These are phyloP conservation scores for Candida sp. DNA, from an alignment of 1,139 yeast species.

Conservation along the genomic window DNA sequence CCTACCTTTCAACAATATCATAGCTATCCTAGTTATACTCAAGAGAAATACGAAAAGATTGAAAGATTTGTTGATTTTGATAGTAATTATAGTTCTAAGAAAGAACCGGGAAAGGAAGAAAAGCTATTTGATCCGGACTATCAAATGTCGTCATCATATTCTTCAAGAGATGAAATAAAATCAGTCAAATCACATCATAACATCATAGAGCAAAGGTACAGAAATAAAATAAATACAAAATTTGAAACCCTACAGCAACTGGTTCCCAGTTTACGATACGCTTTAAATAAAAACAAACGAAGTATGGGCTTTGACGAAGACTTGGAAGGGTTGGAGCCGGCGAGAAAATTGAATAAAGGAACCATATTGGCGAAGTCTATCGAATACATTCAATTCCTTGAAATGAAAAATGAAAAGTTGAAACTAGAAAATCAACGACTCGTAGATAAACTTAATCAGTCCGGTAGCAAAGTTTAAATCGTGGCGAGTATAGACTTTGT, in stretches of 20 bases:
- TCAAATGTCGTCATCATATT: conserved; percentile 6
- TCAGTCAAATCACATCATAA: conserved; percentile 36
- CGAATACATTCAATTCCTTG: conserved; percentile 43
- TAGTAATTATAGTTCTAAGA: not conserved
- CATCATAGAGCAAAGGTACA: conserved; percentile 43
- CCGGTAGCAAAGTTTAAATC: not conserved
- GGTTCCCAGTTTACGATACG: conserved; percentile 39
- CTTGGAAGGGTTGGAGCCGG: conserved; percentile 45
- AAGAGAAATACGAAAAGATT: not conserved
- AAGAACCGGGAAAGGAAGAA: conserved; percentile 1
- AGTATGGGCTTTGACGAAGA: conserved; percentile 10
- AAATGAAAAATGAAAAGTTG: conserved; percentile 34
- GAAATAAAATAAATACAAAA: conserved; percentile 45
- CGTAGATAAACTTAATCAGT: not conserved
- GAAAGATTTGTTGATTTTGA: not conserved
- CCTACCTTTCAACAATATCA: not conserved
- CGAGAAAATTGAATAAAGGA: conserved; percentile 43
- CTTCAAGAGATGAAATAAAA: conserved; percentile 3
- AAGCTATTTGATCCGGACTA: not conserved
- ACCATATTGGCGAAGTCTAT: conserved; percentile 42
- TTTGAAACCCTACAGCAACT: conserved; percentile 37
- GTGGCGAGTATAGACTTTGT: too few relatives aligned
- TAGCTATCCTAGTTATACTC: not conserved
- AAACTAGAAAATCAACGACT: conserved; percentile 31
- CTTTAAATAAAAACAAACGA: conserved; percentile 18